phyloP scores from a whole-genome alignment of 192 early-diverging fungal species.

The Backusella tuberculispora region DNA sequence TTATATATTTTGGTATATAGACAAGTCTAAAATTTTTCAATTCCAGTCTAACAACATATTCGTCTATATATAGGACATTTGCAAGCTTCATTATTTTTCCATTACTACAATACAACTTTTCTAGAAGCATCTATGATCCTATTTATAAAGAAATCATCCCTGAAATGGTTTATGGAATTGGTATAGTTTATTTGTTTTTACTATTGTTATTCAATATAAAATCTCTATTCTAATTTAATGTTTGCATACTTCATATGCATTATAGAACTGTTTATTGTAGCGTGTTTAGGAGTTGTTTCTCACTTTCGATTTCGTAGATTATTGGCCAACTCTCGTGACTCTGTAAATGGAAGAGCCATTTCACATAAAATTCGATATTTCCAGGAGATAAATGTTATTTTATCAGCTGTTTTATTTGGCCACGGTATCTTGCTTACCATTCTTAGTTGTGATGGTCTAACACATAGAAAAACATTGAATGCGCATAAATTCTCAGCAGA shows the following conservation, averaged over 20 bases:
- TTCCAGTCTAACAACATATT: neutral
- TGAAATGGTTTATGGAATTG: constrained; percentile 43
- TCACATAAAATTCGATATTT: constrained; percentile 34
- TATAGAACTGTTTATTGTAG: constrained; percentile 25
- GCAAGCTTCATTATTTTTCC: constrained; percentile 45
- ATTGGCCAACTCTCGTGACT: constrained; percentile 24
- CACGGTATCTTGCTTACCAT: constrained; percentile 33
- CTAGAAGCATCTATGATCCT: constrained; percentile 19
- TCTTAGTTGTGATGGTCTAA: constrained; percentile 42
- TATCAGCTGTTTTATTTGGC: constrained; percentile 28
- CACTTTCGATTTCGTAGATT: constrained; percentile 31
- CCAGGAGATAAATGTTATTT: constrained; percentile 36
- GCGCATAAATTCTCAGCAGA: constrained; percentile 40
- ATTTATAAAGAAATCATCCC: constrained; percentile 48
- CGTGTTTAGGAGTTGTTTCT: constrained; percentile 27
- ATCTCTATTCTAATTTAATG: neutral
- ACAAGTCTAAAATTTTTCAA: neutral
- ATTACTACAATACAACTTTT: constrained; percentile 39
- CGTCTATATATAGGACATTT: constrained; percentile 22
- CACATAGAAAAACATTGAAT: constrained; percentile 25
- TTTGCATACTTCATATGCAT: neutral
- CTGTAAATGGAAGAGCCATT: constrained; percentile 24
- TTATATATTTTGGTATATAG: constrained; percentile 47
- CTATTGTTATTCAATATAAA: neutral
- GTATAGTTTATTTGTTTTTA: neutral